Percentiles rank a stretch among this genome's conserved stretches.
These are phyloP conservation scores for Cyclanthera cordifolia DNA, from an alignment of 306 rosid genomes.

Conservation along the genomic window DNA sequence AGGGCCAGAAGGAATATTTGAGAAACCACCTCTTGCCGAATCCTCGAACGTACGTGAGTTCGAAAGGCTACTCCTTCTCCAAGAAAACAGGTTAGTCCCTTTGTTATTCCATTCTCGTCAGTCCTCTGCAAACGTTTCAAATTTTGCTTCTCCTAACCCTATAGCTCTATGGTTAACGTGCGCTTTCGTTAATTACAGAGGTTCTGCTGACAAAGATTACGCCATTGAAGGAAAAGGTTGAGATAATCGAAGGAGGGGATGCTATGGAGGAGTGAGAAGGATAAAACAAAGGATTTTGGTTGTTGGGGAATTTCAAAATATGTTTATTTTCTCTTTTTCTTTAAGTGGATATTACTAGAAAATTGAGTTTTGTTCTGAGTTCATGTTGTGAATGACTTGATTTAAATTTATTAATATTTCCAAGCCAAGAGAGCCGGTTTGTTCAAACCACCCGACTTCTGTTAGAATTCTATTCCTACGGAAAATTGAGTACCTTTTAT, in stretches of 20 bases:
- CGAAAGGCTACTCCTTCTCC: slow-evolving; percentile 51
- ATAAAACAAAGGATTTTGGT: background rate
- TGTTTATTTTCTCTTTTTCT: background rate
- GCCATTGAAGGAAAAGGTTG: slow-evolving; percentile 51
- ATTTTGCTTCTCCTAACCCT: background rate
- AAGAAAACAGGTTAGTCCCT: slow-evolving; percentile 64
- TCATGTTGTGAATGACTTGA: slow-evolving; percentile 1
- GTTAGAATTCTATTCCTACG: background rate
- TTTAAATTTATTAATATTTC: slow-evolving; percentile 1
- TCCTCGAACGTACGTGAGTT: slow-evolving; percentile 72
- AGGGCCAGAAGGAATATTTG: slow-evolving; percentile 86
- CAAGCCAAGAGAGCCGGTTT: slow-evolving; percentile 3
- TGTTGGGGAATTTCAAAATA: background rate
- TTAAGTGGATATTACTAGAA: slow-evolving; percentile 1
- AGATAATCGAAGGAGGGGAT: slow-evolving; percentile 56
- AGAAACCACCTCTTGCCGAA: slow-evolving; percentile 76
- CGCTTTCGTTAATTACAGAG: slow-evolving; percentile 42
- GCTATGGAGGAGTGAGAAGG: slow-evolving; percentile 73
- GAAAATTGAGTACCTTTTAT: no score
- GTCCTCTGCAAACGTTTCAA: no score
- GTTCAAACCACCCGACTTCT: background rate
- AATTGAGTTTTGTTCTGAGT: slow-evolving; percentile 9
- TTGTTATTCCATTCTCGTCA: background rate
- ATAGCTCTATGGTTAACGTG: background rate
- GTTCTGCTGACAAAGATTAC: slow-evolving; percentile 68